A percentile compares a stretch with the other conserved stretches of the same genome.
These are phyloP conservation scores for Cladorrhinum sp. DNA, from an alignment of 2,329 filamentous ascomycete genomes.

Conservation along the genomic window DNA sequence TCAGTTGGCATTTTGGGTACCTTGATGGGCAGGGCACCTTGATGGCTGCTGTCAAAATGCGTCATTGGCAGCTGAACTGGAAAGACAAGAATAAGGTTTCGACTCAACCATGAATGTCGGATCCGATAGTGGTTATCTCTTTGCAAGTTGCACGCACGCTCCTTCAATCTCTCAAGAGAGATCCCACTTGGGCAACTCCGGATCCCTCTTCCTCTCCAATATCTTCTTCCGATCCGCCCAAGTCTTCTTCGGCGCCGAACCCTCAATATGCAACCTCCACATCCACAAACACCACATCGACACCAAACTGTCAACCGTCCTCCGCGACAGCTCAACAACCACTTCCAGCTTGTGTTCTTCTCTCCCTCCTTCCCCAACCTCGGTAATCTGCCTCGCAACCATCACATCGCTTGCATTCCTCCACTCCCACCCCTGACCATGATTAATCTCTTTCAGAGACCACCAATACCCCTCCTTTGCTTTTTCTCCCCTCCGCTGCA, in stretches of 20 bases:
- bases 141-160: no score
- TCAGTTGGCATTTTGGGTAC: background rate
- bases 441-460: conserved; percentile 1
- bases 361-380: background rate
- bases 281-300: conserved; percentile 11
- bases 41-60: background rate
- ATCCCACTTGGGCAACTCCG: background rate
- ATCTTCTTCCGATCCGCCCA: conserved; percentile 10
- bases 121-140: no score
- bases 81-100: background rate
- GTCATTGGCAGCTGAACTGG: background rate
- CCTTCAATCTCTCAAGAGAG: background rate
- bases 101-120: background rate
- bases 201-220: background rate
- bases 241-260: background rate
- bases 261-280: conserved; percentile 3
- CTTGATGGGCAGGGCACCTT: background rate
- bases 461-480: conserved; percentile 2
- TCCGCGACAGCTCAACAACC: background rate
- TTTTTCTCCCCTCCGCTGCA: background rate
- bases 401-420: background rate
- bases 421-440: conserved; percentile 7
- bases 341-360: background rate
- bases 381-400: conserved; percentile 6
- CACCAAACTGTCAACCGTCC: conserved; percentile 6